Evolutionary conservation across 768 basidiomycete genomes (phyloP).

Genomic region (Auricularia auricula-judae): DNA sequence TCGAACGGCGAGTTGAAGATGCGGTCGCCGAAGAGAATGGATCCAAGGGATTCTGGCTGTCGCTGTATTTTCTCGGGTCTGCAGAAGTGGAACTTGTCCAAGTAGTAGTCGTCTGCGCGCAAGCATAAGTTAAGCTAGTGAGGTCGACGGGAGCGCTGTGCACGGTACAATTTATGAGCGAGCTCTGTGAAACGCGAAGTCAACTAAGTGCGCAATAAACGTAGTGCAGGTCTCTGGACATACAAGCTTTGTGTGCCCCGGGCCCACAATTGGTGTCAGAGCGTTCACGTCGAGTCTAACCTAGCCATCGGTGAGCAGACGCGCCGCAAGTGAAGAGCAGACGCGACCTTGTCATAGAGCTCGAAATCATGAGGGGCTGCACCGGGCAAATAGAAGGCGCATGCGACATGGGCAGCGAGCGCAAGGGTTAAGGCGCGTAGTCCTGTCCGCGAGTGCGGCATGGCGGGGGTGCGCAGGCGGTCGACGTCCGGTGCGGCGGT

Average conservation of each 20-base stretch:
- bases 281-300: conserved; percentile 78
- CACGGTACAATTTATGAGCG: conserved; percentile 5
- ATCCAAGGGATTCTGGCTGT: conserved; percentile 82
- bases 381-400: conserved; percentile 81
- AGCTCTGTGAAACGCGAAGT: background rate
- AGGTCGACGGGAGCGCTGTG: conserved; percentile 1
- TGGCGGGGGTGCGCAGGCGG: background rate
- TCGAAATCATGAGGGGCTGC: conserved; percentile 80
- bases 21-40: conserved; percentile 93
- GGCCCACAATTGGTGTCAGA: conserved; percentile 45
- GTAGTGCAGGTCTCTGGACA: background rate
- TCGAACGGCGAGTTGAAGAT: conserved; percentile 87
- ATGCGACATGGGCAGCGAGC: background rate
- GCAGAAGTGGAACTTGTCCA: conserved; percentile 79
- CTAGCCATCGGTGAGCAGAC: background rate
- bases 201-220: background rate
- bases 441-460: background rate
- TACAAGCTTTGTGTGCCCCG: conserved; percentile 18
- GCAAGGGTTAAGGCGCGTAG: background rate
- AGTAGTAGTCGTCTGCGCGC: conserved; percentile 80
- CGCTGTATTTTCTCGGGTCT: conserved; percentile 60
- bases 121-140: conserved; percentile 8
- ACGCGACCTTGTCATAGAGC: conserved; percentile 44
- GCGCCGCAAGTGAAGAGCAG: background rate
- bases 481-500: background rate